These are phyloP conservation scores for Coprinopsis sp. DNA, from an alignment of 768 basidiomycete genomes.

Conservation along the genomic window DNA sequence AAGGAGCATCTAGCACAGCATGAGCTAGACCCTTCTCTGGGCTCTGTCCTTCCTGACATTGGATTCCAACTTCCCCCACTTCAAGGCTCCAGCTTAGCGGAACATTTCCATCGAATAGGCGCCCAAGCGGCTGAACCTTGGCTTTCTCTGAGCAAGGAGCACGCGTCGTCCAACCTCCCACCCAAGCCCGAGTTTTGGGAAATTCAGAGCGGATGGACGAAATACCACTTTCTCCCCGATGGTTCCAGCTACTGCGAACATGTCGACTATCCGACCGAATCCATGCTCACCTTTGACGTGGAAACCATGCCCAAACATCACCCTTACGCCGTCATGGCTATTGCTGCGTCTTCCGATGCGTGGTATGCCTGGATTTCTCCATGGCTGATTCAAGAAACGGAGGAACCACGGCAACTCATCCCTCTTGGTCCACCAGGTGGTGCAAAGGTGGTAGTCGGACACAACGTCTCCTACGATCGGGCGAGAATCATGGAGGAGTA, in stretches of 20 bases:
- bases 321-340: constrained; percentile 83
- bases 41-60: constrained; percentile 75
- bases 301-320: constrained; percentile 86
- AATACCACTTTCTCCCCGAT: constrained; percentile 66
- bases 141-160: constrained; percentile 59
- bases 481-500: constrained; percentile 84
- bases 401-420: constrained; percentile 61
- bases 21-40: constrained; percentile 73
- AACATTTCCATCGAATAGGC: constrained; percentile 88
- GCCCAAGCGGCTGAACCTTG: constrained; percentile 67
- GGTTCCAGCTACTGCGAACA: constrained; percentile 75
- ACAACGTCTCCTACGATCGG: constrained; percentile 94
- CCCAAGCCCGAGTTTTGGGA: constrained; percentile 49
- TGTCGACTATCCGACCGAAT: constrained; percentile 66
- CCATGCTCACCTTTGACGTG: constrained; percentile 86
- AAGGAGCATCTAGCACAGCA: constrained; percentile 77
- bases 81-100: constrained; percentile 74
- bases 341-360: constrained; percentile 72
- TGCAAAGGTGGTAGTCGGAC: constrained; percentile 77
- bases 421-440: constrained; percentile 55
- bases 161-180: constrained; percentile 52
- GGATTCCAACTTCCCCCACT: constrained; percentile 80
- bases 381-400: constrained; percentile 69
- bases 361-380: constrained; percentile 99
- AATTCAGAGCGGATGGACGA: constrained; percentile 81